Evolutionary conservation across 2,329 filamentous ascomycete species (phyloP).

Genomic region (Trichoderma polysporum): DNA sequence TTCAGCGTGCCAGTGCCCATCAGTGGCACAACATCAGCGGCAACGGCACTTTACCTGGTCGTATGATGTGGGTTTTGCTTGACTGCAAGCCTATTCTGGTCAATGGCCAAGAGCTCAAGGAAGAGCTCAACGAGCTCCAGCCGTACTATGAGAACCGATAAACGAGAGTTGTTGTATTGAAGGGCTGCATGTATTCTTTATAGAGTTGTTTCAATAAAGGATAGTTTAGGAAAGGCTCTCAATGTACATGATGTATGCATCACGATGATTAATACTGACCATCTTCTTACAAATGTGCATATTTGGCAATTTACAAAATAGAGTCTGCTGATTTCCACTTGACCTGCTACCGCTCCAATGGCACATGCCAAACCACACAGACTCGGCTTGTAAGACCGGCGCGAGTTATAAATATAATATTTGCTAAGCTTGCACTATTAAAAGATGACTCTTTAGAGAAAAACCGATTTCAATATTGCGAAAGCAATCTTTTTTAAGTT

Average conservation of each 20-base stretch:
- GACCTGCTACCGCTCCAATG: background rate
- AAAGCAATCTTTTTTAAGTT: too few relatives aligned
- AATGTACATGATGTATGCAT: background rate
- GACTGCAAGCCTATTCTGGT: slow-evolving; percentile 13
- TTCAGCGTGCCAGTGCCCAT: slow-evolving; percentile 48
- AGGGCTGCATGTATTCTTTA: background rate
- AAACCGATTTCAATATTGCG: too few relatives aligned
- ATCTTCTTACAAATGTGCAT: background rate
- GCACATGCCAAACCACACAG: background rate
- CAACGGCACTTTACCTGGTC: background rate
- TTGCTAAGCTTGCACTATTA: too few relatives aligned
- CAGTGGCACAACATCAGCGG: slow-evolving; percentile 16
- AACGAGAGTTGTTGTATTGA: background rate
- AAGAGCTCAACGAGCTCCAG: slow-evolving; percentile 12
- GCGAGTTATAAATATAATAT: too few relatives aligned
- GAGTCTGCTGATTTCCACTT: too few relatives aligned
- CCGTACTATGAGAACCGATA: slow-evolving; percentile 9
- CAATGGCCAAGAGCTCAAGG: slow-evolving; percentile 1
- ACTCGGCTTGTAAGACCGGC: too few relatives aligned
- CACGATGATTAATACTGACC: background rate
- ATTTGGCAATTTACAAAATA: background rate
- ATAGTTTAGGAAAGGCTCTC: background rate
- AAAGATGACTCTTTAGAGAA: too few relatives aligned
- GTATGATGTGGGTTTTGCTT: slow-evolving; percentile 17
- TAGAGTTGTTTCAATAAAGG: background rate